Base-by-base conservation (phyloP, 1,284 basidiomycete genomes). In the Cryptococcus hybrid region DNA sequence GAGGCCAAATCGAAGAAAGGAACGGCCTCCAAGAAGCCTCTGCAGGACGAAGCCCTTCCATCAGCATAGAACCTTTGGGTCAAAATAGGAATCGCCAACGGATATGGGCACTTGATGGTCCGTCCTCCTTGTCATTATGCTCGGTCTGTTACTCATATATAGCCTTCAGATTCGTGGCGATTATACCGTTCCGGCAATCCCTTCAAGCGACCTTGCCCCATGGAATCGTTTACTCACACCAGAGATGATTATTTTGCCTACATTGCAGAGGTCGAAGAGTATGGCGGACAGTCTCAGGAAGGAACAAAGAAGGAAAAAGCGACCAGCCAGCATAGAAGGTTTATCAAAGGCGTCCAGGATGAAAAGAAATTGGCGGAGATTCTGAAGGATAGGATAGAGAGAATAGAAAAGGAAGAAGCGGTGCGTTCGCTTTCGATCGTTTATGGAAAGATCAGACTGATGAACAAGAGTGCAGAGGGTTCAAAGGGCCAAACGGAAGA, bases 121-220 rank as follows among this genome's bases (percentile, higher is more conserved):
- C 66, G 74, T 63, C n/a, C 2, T 5, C n/a, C 8, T 7, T 12
- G 5, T 39, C 8, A 8, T 13, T 24, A 40, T 37, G 15, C 18
- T 18, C 18, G 18, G 2, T 18, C 2, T 18, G 18, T 18, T 18
- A 18, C 18, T 18, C 18, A 18, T 18, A 18, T 18, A 18, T 18
- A 18, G 18, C 18, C 18, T 2, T 36, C 7, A 75, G 71, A 63
- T 49, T 76, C 75, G 1, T 65, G 70, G 3, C 57, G 75, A 36
- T 50, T 78, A 51, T 78, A 76, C 61, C 64, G 63, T 34, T 76
- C 74, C 15, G 71, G 74, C 7, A 78, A 78, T 59, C 76, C 76
- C 6, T 78, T 71, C 68, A 78, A 78, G 51, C 70, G 76, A 1
- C 73, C 70, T 0, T 78, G 74, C 54, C 75, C 75, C 0, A 59